Evolutionary conservation across 2,329 filamentous ascomycete species (phyloP).

Genomic region (Apiospora kogelbergensis): DNA sequence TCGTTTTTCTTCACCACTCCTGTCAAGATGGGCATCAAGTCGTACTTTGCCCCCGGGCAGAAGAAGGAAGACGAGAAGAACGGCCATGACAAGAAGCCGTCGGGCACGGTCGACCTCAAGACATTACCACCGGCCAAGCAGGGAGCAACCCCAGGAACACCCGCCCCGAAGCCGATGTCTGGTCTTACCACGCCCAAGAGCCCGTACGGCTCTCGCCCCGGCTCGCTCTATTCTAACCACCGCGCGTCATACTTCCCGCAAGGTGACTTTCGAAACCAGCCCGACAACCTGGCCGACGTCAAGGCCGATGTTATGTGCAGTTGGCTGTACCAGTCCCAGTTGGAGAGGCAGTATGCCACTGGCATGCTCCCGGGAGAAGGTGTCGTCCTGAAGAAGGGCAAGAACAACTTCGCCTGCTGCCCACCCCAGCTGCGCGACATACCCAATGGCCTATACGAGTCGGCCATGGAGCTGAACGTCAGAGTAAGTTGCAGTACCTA

Average conservation of each 20-base stretch:
- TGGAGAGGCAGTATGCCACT: conserved; percentile 46
- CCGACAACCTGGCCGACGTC: conserved; percentile 49
- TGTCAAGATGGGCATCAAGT: conserved; percentile 32
- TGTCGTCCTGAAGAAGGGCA: conserved; percentile 39
- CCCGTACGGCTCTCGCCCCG: conserved; percentile 22
- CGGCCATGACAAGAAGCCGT: conserved; percentile 15
- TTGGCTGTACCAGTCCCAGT: conserved; percentile 62
- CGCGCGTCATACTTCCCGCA: conserved; percentile 35
- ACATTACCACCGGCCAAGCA: conserved; percentile 13
- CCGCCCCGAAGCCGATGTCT: conserved; percentile 19
- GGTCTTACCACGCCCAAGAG: conserved; percentile 21
- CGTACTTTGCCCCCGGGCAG: conserved; percentile 33
- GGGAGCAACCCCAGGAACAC: not conserved
- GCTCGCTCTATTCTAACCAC: conserved; percentile 18
- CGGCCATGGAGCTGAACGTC: conserved; percentile 39
- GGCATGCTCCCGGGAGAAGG: conserved; percentile 38
- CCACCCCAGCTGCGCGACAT: conserved; percentile 37
- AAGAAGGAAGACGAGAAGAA: conserved; percentile 20
- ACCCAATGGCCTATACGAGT: conserved; percentile 34
- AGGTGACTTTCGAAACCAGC: conserved; percentile 41
- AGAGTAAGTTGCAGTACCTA: conserved; percentile 28
- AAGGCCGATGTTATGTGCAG: conserved; percentile 64
- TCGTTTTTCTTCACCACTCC: conserved; percentile 14
- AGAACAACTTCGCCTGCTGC: conserved; percentile 38
- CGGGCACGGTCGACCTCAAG: conserved; percentile 10